Base-by-base conservation (phyloP, 108 stramenopile genomes). In the Pinguiococcus pyrenoidosus region DNA sequence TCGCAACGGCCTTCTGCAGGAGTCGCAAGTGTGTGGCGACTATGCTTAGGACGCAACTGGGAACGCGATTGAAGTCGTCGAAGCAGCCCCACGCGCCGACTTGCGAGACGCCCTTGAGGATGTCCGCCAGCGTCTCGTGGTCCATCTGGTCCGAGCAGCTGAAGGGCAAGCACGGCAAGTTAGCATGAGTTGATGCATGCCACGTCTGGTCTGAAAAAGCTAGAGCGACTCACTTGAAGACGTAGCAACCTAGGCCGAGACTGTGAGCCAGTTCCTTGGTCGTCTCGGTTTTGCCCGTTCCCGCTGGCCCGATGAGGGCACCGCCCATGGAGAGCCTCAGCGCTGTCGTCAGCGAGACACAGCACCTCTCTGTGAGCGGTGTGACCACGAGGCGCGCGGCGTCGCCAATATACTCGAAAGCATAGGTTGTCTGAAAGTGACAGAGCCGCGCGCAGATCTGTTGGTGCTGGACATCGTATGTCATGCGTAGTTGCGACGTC, bases 1-100 rank as follows among this genome's bases (percentile, higher is more conserved):
- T 81, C 21, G 82, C 79, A 49, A 85, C 79, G 33, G 81, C 82
- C 54, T 85, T 82, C 64, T 85, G 81, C 37, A 87, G 78, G 0
- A 79, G 78, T 39, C 85, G 84, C 27, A 87, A 83, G 59, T 87
- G 85, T 6, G 85, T 85, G 17, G 85, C 83, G 22, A 87, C 85
- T 26, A 87, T 84, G 14, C 81, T 82, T 14, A 87, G 64, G 14
- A 87, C 85, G 42, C 85, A 83, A 33, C 85, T 84, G 29, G 81
- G 78, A 46, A 87, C 85, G 44, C 85, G 78, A 38, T 87, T 87
- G 58, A 87, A 87, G 68, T 87, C 85, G 55, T 87, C 85, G 40
- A 87, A 87, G 62, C 85, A 87, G 32, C 85, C 85, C 85, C 85
- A 87, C 34, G 85, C 79, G 33, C 85, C 85, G n/a, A 79, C 79